Evolutionary conservation across 202 grass and related monocot species (phyloP), one percentile per base, ranked within the genome.

Genomic region (Musa balbisiana): DNA sequence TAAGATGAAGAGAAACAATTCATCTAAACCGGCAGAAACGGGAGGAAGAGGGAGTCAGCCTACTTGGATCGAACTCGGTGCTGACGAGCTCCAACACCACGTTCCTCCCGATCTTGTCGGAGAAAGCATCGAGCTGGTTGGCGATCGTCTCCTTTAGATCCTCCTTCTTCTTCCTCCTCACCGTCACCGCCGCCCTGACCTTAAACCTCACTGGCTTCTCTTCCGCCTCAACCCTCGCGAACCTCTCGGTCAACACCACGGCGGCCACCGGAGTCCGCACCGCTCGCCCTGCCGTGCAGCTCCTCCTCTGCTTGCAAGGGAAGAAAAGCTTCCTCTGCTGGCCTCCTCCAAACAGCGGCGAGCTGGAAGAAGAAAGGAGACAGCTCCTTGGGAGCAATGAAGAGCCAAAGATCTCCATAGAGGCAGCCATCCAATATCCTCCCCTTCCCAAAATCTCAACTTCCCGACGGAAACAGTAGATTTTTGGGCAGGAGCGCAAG

Each of bases 61-160:
- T 87, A 99, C 95, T 85, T 3, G 85, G 82, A 73, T 99, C 91
- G 2, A 71, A 90, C 85, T 92, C 91, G 2, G 87, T 88, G 87
- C 95, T 87, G 79, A 99, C 53, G 76, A 99, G 87, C 80, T 99
- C 87, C 26, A 95, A 72, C 59, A 87, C 69, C 65, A 99, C 80
- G 79, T 68, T 90, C 11, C 82, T 64, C 50, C 91, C 83, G 51
- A 95, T 49, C 64, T 81, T 79, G 72, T 99, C 95, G n/a, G 73
- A 83, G 79, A 82, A 90, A 0, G 95, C 88, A 73, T 95, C 95
- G 5, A 92, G 16, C 65, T 92, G 88, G 77, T 88, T 88, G 5
- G 58, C 87, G 11, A 90, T 66, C 0, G 79, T 83, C 51, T 53
- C 75, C 11, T 65, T 52, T 1, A 65, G 17, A 9, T 66, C 60